phyloP scores from a whole-genome alignment of 805 yeast genomes.

The Ogataea thermomethanolica region DNA sequence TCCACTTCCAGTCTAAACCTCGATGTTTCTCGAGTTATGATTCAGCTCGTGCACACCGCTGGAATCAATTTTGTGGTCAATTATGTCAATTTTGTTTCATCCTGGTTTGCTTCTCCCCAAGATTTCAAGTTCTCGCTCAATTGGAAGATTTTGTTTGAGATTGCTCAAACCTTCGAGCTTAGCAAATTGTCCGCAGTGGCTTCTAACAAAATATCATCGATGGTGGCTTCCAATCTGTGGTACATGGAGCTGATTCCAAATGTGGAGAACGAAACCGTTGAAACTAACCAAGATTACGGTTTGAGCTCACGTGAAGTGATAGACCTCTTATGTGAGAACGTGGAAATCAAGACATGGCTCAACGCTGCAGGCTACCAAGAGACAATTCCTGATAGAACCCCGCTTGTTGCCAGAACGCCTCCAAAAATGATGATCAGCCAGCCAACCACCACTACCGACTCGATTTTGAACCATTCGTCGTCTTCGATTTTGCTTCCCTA shows the following conservation, averaged over 20 bases:
- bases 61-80: slow-evolving; percentile 26
- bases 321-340: slow-evolving; percentile 6
- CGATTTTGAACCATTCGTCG: slow-evolving; percentile 19
- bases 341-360: slow-evolving; percentile 15
- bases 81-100: slow-evolving; percentile 17
- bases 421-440: slow-evolving; percentile 18
- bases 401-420: slow-evolving; percentile 15
- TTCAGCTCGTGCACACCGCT: slow-evolving; percentile 24
- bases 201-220: slow-evolving; percentile 6
- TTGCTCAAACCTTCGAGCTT: slow-evolving; percentile 7
- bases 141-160: slow-evolving; percentile 15
- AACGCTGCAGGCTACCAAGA: slow-evolving; percentile 12
- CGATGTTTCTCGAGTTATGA: slow-evolving; percentile 26
- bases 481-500: slow-evolving; percentile 15
- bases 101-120: slow-evolving; percentile 20
- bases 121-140: slow-evolving; percentile 21
- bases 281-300: neutral
- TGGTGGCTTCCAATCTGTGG: slow-evolving; percentile 17
- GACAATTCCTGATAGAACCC: slow-evolving; percentile 4
- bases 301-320: slow-evolving; percentile 4
- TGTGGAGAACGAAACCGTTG: neutral
- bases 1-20: slow-evolving; percentile 23
- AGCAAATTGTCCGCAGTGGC: slow-evolving; percentile 12
- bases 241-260: slow-evolving; percentile 14
- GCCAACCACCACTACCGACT: slow-evolving; percentile 20